phyloP scores from a whole-genome alignment of 208 protist genomes.

The Leishmania aethiopica region DNA sequence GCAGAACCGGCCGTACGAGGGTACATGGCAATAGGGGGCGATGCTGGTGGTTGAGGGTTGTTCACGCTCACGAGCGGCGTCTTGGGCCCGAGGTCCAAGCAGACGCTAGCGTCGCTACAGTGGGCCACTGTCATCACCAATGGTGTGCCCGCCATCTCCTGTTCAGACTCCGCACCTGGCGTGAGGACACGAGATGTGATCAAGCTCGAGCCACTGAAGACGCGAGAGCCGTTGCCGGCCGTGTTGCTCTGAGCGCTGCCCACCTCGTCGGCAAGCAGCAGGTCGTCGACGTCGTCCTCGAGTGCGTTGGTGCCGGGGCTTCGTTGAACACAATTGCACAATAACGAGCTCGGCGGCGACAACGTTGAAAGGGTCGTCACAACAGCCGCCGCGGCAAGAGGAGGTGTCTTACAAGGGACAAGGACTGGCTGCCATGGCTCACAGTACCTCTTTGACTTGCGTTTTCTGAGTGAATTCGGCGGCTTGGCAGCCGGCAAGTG shows the following conservation, averaged over 20 bases:
- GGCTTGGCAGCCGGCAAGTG: background rate
- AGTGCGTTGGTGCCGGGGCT: background rate
- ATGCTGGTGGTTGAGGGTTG: slow-evolving; percentile 1
- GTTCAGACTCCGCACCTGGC: slow-evolving; percentile 3
- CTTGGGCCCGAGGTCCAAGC: background rate
- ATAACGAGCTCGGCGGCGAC: background rate
- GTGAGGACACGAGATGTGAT: slow-evolving; percentile 11
- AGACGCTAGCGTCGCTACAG: slow-evolving; percentile 1
- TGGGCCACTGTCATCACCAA: background rate
- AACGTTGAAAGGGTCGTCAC: background rate
- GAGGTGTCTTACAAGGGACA: background rate
- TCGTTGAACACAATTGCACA: background rate
- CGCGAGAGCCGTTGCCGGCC: slow-evolving; percentile 3
- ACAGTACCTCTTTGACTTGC: slow-evolving; percentile 21
- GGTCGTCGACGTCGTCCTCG: slow-evolving; percentile 22
- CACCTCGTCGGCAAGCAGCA: slow-evolving; percentile 19
- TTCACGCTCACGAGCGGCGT: slow-evolving; percentile 1
- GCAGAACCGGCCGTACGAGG: background rate
- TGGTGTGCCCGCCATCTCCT: slow-evolving; percentile 5
- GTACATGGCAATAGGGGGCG: background rate
- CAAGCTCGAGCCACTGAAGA: slow-evolving; percentile 17
- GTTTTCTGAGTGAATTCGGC: background rate
- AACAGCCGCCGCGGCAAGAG: background rate
- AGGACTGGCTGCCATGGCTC: slow-evolving; percentile 39
- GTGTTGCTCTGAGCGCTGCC: slow-evolving; percentile 8